Percentiles rank a stretch among this genome's conserved stretches.
Conservation (phyloP, 345 rosid species). For the Barbarea vulgaris region DNA sequence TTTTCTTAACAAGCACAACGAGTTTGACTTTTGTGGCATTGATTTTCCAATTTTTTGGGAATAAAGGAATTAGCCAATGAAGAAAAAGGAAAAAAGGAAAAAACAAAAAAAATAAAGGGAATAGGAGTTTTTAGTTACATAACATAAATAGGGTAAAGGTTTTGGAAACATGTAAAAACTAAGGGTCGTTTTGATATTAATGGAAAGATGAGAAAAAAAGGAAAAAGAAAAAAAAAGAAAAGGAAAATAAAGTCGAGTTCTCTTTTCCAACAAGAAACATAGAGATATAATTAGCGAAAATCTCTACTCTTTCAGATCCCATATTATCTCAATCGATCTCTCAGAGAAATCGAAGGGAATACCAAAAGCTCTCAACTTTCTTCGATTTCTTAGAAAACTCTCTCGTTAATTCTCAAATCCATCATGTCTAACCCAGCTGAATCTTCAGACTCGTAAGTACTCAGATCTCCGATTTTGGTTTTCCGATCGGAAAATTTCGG, state of each 20-base stretch:
- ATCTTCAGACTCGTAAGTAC: conserved; percentile 85
- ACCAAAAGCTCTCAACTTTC: conserved; percentile 30
- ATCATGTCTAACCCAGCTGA: conserved; percentile 79
- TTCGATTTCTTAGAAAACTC: conserved; percentile 22
- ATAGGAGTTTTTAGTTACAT: not conserved
- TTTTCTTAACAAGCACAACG: not conserved
- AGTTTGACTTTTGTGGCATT: not conserved
- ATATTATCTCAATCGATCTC: conserved; percentile 38
- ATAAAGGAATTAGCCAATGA: not conserved
- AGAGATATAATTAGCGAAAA: conserved; percentile 33
- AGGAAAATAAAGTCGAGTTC: conserved; percentile 21
- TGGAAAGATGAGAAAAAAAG: conserved; percentile 2
- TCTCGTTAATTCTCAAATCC: conserved; percentile 18
- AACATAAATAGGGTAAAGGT: not conserved
- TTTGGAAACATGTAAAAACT: not conserved
- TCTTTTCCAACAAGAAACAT: conserved; percentile 64
- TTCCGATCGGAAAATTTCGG: not conserved
- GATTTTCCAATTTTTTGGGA: not conserved
- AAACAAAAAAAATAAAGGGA: not conserved
- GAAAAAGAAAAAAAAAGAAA: not conserved
- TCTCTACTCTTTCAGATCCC: conserved; percentile 37
- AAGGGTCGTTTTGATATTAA: conserved; percentile 19
- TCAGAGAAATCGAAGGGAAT: not conserved
- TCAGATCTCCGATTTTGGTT: conserved; percentile 49
- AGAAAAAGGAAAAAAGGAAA: not conserved